Base-by-base conservation (phyloP, 2,329 filamentous ascomycete genomes). In the Ambrosiella cleistominuta region DNA sequence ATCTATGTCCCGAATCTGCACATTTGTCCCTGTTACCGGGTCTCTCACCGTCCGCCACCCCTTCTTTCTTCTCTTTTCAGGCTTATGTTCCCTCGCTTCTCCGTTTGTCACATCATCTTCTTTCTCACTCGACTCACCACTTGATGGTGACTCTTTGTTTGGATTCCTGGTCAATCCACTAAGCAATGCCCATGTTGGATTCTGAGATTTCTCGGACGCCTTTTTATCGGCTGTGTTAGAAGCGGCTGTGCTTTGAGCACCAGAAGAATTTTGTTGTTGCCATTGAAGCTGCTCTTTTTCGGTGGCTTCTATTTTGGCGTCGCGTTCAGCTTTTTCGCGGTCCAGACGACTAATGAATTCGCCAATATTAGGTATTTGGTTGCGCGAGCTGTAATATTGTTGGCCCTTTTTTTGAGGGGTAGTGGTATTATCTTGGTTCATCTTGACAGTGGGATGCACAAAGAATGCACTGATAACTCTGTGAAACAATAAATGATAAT, bases 291-390 rank as follows among this genome's bases (percentile, higher is more conserved):
- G 7, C 36, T 42, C 37, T 11, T 47, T 45, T 42, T 39, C 19
- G 9, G 47, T 17, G 1, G 27, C 38, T 51, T 94, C 85, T 61
- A 95, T 82, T 62, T 78, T 72, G 59, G 76, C 76, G 69, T 95
- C 87, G 63, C 88, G 79, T 7, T 83, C 72, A 64, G 78, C 81
- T 73, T 95, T 95, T 64, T 94, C 82, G 57, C 71, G 74, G 68
- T 95, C 90, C 40, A 96, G 76, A 62, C 79, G 79, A 57, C 86
- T 78, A 63, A 95, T 77, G 63, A 95, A 94, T 68, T 91, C 80
- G 66, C 85, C 82, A 63, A 96, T 85, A 58, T 88, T 95, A 6
- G 91, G 91, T 57, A 97, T 82, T 27, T 86, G 86, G 68, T 95
- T 95, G 60, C 70, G 71, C 56, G 84, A 88, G 37, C 86, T 91